A percentile compares a stretch with the other conserved stretches of the same genome.
These are phyloP conservation scores for Phytophthora ramorum DNA, from an alignment of 352 stramenopile species.

Conservation along the genomic window DNA sequence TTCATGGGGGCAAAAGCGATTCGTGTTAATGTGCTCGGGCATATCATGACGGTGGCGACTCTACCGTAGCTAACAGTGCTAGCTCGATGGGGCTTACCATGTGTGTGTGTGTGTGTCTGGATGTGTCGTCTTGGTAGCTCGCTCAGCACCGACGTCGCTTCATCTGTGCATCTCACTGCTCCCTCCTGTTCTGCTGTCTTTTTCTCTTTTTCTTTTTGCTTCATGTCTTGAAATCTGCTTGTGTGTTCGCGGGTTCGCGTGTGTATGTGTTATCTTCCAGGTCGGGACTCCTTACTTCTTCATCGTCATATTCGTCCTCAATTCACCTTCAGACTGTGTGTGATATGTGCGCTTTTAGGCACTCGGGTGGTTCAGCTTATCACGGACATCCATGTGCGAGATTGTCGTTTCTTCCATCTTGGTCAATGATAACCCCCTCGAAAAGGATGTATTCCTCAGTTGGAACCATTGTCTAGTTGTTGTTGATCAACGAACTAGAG, in stretches of 20 bases:
- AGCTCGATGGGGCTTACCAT: constrained; percentile 20
- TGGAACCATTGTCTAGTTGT: constrained; percentile 35
- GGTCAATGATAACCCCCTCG: neutral
- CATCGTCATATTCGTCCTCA: constrained; percentile 12
- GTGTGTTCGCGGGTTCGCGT: constrained; percentile 21
- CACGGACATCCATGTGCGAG: neutral
- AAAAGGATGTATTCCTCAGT: neutral
- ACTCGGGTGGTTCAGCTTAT: neutral
- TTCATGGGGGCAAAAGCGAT: constrained; percentile 30
- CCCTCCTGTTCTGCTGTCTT: constrained; percentile 7
- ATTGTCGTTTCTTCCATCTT: constrained; percentile 5
- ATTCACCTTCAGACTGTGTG: constrained; percentile 25
- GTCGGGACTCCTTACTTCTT: constrained; percentile 22
- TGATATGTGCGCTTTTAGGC: constrained; percentile 22
- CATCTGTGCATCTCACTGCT: constrained; percentile 13
- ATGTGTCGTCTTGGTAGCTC: constrained; percentile 29
- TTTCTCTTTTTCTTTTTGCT: constrained; percentile 30
- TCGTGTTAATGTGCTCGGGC: constrained; percentile 30
- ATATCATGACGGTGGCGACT: constrained; percentile 18
- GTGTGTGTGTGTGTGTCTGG: constrained; percentile 22
- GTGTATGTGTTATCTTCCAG: constrained; percentile 28
- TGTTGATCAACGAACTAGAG: constrained; percentile 56
- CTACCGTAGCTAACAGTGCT: constrained; percentile 18
- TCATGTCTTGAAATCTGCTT: constrained; percentile 26
- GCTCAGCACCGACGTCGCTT: constrained; percentile 13